Evolutionary conservation across 345 rosid genomes (phyloP).

Genomic region (Camelina laxa): DNA sequence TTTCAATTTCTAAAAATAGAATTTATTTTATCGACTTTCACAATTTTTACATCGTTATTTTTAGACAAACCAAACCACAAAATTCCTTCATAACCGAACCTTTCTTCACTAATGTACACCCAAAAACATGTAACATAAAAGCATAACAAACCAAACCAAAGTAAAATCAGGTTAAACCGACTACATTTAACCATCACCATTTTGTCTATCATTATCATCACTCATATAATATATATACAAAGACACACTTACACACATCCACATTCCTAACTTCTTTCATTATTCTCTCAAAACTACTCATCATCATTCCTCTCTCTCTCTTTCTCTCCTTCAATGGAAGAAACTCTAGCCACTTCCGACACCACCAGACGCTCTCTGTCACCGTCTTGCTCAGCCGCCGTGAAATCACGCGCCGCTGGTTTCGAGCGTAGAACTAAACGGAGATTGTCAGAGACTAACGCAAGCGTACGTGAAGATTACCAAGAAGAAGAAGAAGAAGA

Average conservation of each 20-base stretch:
- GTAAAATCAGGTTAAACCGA: constrained; percentile 24
- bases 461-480: constrained; percentile 17
- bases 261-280: constrained; percentile 35
- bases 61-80: constrained; percentile 23
- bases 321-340: constrained; percentile 41
- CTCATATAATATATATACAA: constrained; percentile 26
- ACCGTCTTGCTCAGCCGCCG: constrained; percentile 21
- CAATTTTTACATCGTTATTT: constrained; percentile 15
- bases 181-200: neutral
- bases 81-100: neutral
- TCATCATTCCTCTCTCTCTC: constrained; percentile 8
- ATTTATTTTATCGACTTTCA: neutral
- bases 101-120: neutral
- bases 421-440: constrained; percentile 44
- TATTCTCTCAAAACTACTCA: constrained; percentile 37
- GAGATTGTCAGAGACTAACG: constrained; percentile 38
- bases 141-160: constrained; percentile 3
- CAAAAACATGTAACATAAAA: neutral
- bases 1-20: constrained; percentile 25
- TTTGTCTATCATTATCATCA: constrained; percentile 28
- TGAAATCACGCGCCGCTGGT: constrained; percentile 38
- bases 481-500: constrained; percentile 48
- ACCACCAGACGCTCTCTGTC: constrained; percentile 26
- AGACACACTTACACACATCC: constrained; percentile 20
- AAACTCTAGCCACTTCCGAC: constrained; percentile 35